Conservation (phyloP, 169 alveolate species). For the Plasmodium berghei region DNA sequence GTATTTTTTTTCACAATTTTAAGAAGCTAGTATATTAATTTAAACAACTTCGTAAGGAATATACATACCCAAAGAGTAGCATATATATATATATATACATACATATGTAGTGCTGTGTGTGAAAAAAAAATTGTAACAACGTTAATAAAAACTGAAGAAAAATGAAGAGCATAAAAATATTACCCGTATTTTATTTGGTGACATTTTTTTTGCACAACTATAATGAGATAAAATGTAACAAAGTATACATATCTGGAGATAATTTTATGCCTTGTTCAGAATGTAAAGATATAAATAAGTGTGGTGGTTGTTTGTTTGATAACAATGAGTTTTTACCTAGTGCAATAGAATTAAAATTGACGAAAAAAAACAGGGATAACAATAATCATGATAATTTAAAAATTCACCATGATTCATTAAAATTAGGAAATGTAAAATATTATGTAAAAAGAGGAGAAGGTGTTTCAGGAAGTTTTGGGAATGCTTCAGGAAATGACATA, state of each 20-base stretch:
- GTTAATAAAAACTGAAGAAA: neutral
- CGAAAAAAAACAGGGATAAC: neutral
- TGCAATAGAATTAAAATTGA: slow-evolving; percentile 55
- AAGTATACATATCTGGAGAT: slow-evolving; percentile 14
- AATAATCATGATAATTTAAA: slow-evolving; percentile 36
- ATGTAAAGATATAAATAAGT: slow-evolving; percentile 20
- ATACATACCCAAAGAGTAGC: neutral
- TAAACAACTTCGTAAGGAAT: too few relatives aligned
- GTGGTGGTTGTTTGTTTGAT: slow-evolving; percentile 58
- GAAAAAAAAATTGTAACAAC: neutral
- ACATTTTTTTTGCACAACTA: slow-evolving; percentile 12
- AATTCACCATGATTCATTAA: slow-evolving; percentile 62
- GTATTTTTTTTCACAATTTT: too few relatives aligned
- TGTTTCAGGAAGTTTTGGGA: slow-evolving; percentile 65
- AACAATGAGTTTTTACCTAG: slow-evolving; percentile 33
- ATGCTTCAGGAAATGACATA: slow-evolving; percentile 8
- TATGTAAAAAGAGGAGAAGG: slow-evolving; percentile 72
- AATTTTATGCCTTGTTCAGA: slow-evolving; percentile 62
- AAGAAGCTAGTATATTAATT: too few relatives aligned
- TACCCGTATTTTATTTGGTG: slow-evolving; percentile 9
- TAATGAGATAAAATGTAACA: slow-evolving; percentile 13
- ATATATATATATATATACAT: slow-evolving; percentile 3
- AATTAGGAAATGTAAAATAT: slow-evolving; percentile 56
- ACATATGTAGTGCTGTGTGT: neutral
- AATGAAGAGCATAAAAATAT: slow-evolving; percentile 5